Evolutionary conservation across 2,329 filamentous ascomycete genomes (phyloP).

Genomic region (Ophiognomonia clavigignenti-juglandacearum): DNA sequence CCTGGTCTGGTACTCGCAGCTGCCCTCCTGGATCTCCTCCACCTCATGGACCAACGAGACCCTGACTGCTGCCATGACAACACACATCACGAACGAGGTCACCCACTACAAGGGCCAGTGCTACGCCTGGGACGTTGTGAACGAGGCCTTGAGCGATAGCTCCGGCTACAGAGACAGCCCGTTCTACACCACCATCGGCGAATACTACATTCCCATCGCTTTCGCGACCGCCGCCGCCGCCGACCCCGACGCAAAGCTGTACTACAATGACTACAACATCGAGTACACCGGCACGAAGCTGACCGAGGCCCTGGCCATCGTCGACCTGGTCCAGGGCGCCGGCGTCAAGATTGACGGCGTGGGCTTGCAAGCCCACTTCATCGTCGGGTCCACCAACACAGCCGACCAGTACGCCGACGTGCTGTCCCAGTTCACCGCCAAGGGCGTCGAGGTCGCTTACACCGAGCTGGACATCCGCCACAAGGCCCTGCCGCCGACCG

Average conservation of each 20-base stretch:
- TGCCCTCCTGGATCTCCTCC: slow-evolving; percentile 40
- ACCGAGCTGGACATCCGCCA: slow-evolving; percentile 58
- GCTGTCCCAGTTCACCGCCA: slow-evolving; percentile 44
- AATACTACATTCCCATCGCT: slow-evolving; percentile 51
- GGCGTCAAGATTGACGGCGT: slow-evolving; percentile 58
- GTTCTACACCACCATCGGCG: slow-evolving; percentile 52
- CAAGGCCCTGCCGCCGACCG: slow-evolving; percentile 32
- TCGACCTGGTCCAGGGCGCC: slow-evolving; percentile 38
- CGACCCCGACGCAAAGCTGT: slow-evolving; percentile 51
- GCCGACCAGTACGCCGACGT: slow-evolving; percentile 38
- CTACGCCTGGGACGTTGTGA: slow-evolving; percentile 62
- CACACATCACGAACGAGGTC: slow-evolving; percentile 56
- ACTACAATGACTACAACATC: slow-evolving; percentile 48
- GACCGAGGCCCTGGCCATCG: slow-evolving; percentile 37
- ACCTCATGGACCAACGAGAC: slow-evolving; percentile 53
- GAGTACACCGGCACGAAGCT: slow-evolving; percentile 47
- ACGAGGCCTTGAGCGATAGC: slow-evolving; percentile 54
- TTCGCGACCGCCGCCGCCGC: slow-evolving; percentile 52
- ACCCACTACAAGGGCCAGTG: slow-evolving; percentile 55
- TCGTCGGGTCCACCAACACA: slow-evolving; percentile 46
- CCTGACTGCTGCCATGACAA: slow-evolving; percentile 47
- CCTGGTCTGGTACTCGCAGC: slow-evolving; percentile 46
- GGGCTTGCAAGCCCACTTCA: slow-evolving; percentile 58
- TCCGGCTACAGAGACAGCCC: slow-evolving; percentile 44
- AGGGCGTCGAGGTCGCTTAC: slow-evolving; percentile 53